Evolutionary conservation across 202 grass and related monocot genomes (phyloP), one percentile per base, ranked within the genome.

Genomic region (Schoenoplectus tabernaemontani): DNA sequence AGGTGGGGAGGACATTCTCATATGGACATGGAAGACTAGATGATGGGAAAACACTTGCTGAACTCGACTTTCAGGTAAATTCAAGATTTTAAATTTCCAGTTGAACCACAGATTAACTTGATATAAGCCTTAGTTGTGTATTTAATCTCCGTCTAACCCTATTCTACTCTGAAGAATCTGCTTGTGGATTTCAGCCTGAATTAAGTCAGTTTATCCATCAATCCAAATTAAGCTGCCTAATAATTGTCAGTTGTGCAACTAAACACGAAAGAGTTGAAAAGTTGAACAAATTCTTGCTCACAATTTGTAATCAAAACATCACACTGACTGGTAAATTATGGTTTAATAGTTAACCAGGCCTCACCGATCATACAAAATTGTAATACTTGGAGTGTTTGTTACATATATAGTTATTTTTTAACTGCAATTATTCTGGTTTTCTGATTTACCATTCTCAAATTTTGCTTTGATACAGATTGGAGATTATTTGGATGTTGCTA

Each of bases 11-110:
- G 33, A 98, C 95, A 28, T 94, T 87, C 9, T 91, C 95, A 15
- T 90, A 83, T 79, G 91, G 80, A 37, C 87, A 85, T 59, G 89
- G 89, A 77, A 87, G 91, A 87, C 79, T 91, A 54, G 95, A 98
- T 79, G 95, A 98, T 82, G 81, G 82, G 33, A 98, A 94, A 80
- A 90, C 91, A 17, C 95, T 98, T 36, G 87, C 81, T 9, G 89
- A 94, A 38, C 91, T 98, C 3, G 84, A 92, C 9, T 98, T 98
- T 87, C 95, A 98, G 95, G 95, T 92, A 73, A 20, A n/a, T 41
- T 54, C n/a, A n/a, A 23, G 36, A 48, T 3, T 39, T 72, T 36
- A 26, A 26, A 56, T 83, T 32, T 82, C 43, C 17, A 28, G 7
- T 1, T 28, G 28, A 28, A 22, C 9, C 7, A 28, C 28, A 50